phyloP scores from a whole-genome alignment of 106 monocot genomes.

The Platanthera zijinensis region DNA sequence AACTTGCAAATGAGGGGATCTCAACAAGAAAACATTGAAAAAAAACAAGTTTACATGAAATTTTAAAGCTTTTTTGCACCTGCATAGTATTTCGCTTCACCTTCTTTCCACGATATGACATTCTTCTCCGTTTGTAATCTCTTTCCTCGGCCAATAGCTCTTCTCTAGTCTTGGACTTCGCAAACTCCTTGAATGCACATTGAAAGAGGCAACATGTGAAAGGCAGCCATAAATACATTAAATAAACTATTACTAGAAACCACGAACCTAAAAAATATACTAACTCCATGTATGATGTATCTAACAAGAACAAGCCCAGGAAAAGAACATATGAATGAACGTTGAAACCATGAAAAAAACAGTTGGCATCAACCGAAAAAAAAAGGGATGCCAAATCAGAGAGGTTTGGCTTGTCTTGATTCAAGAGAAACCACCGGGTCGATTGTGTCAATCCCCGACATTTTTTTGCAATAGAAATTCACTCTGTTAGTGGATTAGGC shows the following conservation, averaged over 20 bases:
- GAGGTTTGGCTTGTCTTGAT: too few relatives aligned
- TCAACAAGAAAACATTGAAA: not conserved
- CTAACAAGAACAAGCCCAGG: not conserved
- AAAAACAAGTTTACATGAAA: not conserved
- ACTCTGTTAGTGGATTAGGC: too few relatives aligned
- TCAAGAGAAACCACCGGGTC: too few relatives aligned
- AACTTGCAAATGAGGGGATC: not conserved
- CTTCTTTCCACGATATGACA: slow-evolving; percentile 97
- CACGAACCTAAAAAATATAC: not conserved
- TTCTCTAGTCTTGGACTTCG: slow-evolving; percentile 68
- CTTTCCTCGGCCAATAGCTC: slow-evolving; percentile 95
- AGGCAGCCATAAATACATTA: not conserved
- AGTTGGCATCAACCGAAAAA: not conserved
- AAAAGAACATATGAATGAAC: not conserved
- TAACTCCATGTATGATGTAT: not conserved
- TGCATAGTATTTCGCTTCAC: slow-evolving; percentile 67
- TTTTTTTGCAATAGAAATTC: too few relatives aligned
- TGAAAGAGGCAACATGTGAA: not conserved
- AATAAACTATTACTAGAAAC: not conserved
- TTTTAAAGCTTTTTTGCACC: slow-evolving; percentile 31
- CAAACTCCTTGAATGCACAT: slow-evolving; percentile 27
- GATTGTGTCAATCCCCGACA: too few relatives aligned
- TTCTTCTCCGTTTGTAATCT: slow-evolving; percentile 95
- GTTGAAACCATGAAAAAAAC: not conserved
- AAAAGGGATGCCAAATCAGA: too few relatives aligned